phyloP scores from a whole-genome alignment of 2,329 filamentous ascomycete species.

The Xylaria digitata region DNA sequence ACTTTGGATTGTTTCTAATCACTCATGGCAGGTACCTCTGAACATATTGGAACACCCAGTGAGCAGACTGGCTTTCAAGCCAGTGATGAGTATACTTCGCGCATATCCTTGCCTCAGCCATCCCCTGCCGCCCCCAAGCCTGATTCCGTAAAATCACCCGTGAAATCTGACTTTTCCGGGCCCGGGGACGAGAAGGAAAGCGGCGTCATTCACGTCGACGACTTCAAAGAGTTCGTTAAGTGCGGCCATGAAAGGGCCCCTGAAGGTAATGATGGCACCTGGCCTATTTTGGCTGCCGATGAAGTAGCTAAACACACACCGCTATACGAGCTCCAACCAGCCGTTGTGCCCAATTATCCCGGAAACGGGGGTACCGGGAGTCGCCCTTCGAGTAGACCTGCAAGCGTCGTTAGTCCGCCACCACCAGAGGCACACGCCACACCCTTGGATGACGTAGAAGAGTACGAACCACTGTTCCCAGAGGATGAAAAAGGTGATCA shows the following conservation, averaged over 20 bases:
- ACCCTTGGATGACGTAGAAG: conserved; percentile 86
- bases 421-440: conserved; percentile 70
- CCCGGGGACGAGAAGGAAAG: conserved; percentile 60
- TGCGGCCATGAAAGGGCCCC: conserved; percentile 60
- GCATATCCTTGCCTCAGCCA: conserved; percentile 76
- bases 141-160: conserved; percentile 49
- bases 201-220: conserved; percentile 81
- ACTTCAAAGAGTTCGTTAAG: conserved; percentile 60
- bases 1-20: conserved; percentile 50
- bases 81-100: conserved; percentile 83
- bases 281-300: conserved; percentile 89
- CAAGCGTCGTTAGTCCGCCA: conserved; percentile 69
- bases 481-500: conserved; percentile 71
- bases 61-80: conserved; percentile 93
- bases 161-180: conserved; percentile 43
- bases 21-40: conserved; percentile 68
- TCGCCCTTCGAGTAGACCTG: conserved; percentile 72
- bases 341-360: conserved; percentile 79
- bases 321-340: conserved; percentile 78
- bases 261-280: conserved; percentile 70
- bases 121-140: conserved; percentile 57
- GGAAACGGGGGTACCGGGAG: conserved; percentile 70
- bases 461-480: conserved; percentile 94
- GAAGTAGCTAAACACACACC: conserved; percentile 81
- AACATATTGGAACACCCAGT: conserved; percentile 79